Evolutionary conservation across 768 basidiomycete species (phyloP), one percentile per base, ranked within the genome.

Genomic region (Nidularia sp.): DNA sequence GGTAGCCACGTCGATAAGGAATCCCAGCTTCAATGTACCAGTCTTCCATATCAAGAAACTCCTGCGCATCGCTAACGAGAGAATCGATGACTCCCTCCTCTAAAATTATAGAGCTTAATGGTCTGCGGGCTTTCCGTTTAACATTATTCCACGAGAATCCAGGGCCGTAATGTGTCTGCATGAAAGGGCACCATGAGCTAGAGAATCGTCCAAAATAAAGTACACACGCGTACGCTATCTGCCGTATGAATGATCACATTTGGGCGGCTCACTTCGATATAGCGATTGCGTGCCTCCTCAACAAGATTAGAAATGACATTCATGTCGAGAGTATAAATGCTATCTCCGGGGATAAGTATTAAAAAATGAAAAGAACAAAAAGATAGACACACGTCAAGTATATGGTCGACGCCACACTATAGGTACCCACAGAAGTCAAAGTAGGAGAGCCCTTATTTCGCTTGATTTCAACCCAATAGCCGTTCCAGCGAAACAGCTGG

Each of bases 11-110:
- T 6, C 78, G 70, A 55, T 83, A 75, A 1, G 83, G 82, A 45
- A 84, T 84, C 0, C 83, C 82, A 0, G 78, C 76, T 39, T 75
- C 70, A 34, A 66, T 54, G 56, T 84, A 85, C 83, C 83, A 85
- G n/a, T 75, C 68, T 53, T 83, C 80, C 5, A 73, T 69, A 15
- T 67, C 64, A 15, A 84, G 58, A 55, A 84, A 85, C 50, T 83
- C 81, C 22, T 67, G 66, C 0, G 76, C 77, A 52, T 85, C 82
- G 33, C 69, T 62, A 3, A 83, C 66, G 1, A 85, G 60, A 1
- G 71, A 70, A 0, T 78, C 70, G 4, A 79, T 64, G 6, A 77
- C 65, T 2, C 79, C 77, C 18, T 71, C 68, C 5, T 71, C 74
- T 1, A 85, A 67, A 45, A 83, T 73, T 54, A 85, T 76, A 0